Evolutionary conservation across 73 alveolate species (phyloP).

Genomic region (Paramecium caudatum): DNA sequence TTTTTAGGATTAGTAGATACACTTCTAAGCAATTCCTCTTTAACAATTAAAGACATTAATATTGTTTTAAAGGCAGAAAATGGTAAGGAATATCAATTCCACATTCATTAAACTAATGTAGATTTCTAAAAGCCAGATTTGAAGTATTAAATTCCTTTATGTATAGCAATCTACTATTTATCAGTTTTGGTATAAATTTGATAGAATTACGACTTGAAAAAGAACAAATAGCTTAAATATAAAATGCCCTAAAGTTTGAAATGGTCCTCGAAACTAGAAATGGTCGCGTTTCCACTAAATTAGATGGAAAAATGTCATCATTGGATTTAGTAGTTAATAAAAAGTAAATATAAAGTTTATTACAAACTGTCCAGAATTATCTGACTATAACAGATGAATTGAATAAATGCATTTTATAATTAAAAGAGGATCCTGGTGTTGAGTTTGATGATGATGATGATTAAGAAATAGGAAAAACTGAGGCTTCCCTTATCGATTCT

Average conservation of each 20-base stretch:
- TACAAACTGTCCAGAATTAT: background rate
- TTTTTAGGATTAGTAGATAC: slow-evolving; percentile 52
- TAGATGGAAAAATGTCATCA: background rate
- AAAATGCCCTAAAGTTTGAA: slow-evolving; percentile 3
- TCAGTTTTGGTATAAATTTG: slow-evolving; percentile 15
- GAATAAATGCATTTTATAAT: background rate
- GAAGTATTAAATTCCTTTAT: background rate
- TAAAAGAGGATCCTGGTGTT: background rate
- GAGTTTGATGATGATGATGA: slow-evolving; percentile 29
- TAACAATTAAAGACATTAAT: background rate
- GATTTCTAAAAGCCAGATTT: slow-evolving; percentile 13
- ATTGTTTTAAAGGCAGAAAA: background rate
- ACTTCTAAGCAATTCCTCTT: slow-evolving; percentile 31
- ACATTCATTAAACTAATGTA: background rate
- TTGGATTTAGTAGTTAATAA: background rate
- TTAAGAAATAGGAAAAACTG: background rate
- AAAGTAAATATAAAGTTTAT: background rate
- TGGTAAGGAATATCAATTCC: slow-evolving; percentile 1
- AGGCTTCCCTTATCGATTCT: background rate
- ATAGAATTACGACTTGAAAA: background rate
- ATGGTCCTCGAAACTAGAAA: background rate
- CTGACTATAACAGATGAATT: background rate
- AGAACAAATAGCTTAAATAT: background rate
- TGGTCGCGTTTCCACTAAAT: slow-evolving; percentile 7
- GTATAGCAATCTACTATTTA: slow-evolving; percentile 18